phyloP scores from a whole-genome alignment of 305 asterid species.

The Caryopteris hybrid region DNA sequence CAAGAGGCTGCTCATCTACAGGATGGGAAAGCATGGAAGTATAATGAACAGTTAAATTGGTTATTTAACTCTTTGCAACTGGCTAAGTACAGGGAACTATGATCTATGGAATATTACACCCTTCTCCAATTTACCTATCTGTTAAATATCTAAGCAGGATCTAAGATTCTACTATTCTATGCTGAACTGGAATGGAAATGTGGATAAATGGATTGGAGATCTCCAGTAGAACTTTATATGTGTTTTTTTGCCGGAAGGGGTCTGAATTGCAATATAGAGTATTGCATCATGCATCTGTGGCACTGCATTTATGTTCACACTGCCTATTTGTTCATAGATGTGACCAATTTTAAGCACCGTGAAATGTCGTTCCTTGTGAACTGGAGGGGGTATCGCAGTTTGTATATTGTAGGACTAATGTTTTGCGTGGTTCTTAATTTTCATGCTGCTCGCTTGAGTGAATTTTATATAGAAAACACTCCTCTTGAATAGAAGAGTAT shows the following conservation, averaged over 20 bases:
- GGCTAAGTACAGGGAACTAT: neutral
- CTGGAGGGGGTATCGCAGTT: no score
- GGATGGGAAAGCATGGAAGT: no score
- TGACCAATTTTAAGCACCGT: neutral
- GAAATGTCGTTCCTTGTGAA: no score
- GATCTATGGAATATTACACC: neutral
- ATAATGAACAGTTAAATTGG: no score
- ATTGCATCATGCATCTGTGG: neutral
- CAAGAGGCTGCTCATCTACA: neutral
- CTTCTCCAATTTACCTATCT: neutral
- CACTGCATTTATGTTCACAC: neutral
- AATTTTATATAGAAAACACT: neutral
- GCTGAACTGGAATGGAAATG: neutral
- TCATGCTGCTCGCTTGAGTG: slow-evolving; percentile 1
- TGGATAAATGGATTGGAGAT: neutral
- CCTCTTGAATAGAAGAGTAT: neutral
- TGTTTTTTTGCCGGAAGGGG: neutral
- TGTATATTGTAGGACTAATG: neutral
- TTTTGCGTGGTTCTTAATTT: neutral
- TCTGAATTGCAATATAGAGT: neutral
- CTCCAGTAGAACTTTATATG: neutral
- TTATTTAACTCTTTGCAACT: neutral
- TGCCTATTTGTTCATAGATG: neutral
- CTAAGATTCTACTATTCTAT: neutral
- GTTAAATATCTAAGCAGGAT: neutral